Evolutionary conservation across 169 alveolate species (phyloP), one percentile per base, ranked within the genome.

Genomic region (Plasmodium inui): DNA sequence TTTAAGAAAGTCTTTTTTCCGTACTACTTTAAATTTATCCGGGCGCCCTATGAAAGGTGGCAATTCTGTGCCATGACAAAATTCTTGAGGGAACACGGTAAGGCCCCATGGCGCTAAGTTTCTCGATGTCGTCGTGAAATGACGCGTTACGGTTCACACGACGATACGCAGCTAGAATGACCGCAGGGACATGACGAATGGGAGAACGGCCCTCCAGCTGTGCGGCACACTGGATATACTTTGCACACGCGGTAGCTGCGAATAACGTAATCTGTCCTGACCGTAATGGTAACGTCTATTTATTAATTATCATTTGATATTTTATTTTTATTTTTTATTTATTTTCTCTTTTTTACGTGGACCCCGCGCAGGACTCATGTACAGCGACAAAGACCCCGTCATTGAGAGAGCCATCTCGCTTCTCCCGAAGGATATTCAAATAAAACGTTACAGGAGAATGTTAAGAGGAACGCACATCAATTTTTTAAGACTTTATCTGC

Each of bases 41-140:
- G 97, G 44, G 98, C 97, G 19, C 98, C 98, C 10, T 93, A 92
- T 70, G 98, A 97, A 61, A 90, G 98, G 44, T 97, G 98, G 98
- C 97, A 96, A 80, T 97, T 90, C 22, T 98, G 98, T 57, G 96
- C 96, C 67, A 96, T 95, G 30, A 96, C 98, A 28, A 95, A 97
- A 78, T 97, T 95, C 88, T 96, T 97, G 57, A 95, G 98, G 72
- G 97, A 96, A 55, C 98, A 97, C 39, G 98, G 98, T 97, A 92
- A 71, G 70, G 46, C 44, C 1, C 12, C 73, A 46, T 9, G 55
- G 82, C 6, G 81, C 37, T 17, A 32, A 57, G 37, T 37, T n/a
- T n/a, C 6, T 10, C 32, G 3, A 28, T 17, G 5, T 12, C 8
- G 34, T 19, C 17, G 26, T 8, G 19, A 39, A 39, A 46, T 28